phyloP scores from a whole-genome alignment of 208 protist genomes.

The Trypanosoma rangeli region DNA sequence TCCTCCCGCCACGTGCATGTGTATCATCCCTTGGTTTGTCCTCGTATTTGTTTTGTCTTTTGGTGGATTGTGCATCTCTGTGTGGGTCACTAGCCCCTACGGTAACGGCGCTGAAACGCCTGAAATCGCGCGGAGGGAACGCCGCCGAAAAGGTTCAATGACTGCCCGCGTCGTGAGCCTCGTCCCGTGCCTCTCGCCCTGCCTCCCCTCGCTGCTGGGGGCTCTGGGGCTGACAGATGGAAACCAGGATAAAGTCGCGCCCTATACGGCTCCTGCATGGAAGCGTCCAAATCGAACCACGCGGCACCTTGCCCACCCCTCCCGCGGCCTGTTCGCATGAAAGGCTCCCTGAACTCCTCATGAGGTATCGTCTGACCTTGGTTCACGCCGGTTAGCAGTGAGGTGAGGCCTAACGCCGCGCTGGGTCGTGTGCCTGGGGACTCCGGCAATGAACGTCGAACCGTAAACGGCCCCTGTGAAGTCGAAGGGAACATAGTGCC shows the following conservation, averaged over 20 bases:
- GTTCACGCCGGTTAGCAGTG: not conserved
- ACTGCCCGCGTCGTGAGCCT: not conserved
- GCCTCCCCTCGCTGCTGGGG: not conserved
- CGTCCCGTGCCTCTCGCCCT: not conserved
- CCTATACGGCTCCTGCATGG: not conserved
- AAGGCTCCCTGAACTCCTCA: not conserved
- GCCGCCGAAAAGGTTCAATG: conserved; percentile 7
- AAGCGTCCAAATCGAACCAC: too few relatives aligned
- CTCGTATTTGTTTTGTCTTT: not conserved
- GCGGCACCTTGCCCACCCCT: not conserved
- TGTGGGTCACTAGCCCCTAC: not conserved
- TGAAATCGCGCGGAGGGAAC: conserved; percentile 12
- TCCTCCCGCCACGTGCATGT: conserved; percentile 1
- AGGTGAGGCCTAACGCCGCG: not conserved
- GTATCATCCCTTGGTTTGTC: not conserved
- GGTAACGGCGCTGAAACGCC: conserved; percentile 23
- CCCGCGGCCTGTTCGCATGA: not conserved
- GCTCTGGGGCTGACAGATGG: not conserved
- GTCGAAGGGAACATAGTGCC: not conserved
- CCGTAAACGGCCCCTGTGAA: not conserved
- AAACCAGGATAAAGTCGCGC: not conserved
- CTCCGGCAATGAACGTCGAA: not conserved
- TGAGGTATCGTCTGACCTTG: not conserved
- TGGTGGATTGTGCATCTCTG: not conserved
- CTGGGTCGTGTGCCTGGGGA: not conserved